A percentile compares a stretch with the other conserved stretches of the same genome.
Conservation (phyloP, 345 rosid species). For the Balakata baccata region DNA sequence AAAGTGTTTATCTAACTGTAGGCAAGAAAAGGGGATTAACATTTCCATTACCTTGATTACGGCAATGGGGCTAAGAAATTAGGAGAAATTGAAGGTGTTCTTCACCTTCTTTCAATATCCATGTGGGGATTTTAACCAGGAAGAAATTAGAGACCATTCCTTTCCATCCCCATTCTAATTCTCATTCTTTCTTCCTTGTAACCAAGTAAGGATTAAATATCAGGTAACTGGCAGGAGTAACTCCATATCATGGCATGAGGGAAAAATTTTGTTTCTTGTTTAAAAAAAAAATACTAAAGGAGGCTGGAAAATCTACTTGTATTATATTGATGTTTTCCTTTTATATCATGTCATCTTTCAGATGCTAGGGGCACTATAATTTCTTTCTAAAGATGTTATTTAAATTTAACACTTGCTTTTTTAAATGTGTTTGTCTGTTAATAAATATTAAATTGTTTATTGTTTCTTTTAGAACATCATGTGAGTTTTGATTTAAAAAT, state of each 20-base stretch:
- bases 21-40: not conserved
- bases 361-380: not conserved
- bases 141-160: not conserved
- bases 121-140: not conserved
- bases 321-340: not conserved
- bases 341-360: not conserved
- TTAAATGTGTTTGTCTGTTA: not conserved
- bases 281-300: not conserved
- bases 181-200: not conserved
- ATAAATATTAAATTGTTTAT: not conserved
- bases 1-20: constrained; percentile 4
- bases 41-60: not conserved
- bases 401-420: not conserved
- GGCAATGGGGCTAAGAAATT: not conserved
- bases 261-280: not conserved
- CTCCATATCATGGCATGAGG: too few species aligned
- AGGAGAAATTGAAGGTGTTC: not conserved
- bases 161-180: not conserved
- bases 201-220: not conserved
- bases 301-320: not conserved
- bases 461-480: not conserved
- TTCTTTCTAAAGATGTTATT: not conserved
- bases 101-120: not conserved
- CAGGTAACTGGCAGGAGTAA: not conserved
- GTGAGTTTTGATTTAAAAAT: not conserved